Evolutionary conservation across 805 yeast species (phyloP).

Genomic region (Saccharomyces mikatae): DNA sequence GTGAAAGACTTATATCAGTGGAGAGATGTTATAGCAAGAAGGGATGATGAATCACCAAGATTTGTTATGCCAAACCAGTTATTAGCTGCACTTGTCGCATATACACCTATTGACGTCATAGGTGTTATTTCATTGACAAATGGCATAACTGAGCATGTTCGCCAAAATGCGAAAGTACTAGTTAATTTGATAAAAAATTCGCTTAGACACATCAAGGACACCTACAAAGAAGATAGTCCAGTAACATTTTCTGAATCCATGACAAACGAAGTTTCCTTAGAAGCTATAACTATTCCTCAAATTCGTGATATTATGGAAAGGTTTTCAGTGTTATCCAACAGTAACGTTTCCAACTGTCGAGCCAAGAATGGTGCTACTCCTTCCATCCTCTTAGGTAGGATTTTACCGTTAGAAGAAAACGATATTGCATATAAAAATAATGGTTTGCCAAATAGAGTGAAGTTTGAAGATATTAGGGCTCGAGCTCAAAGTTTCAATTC

Average conservation of each 20-base stretch:
- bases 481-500: conserved; percentile 11
- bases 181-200: conserved; percentile 48
- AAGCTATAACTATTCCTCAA: conserved; percentile 12
- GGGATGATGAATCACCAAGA: conserved; percentile 75
- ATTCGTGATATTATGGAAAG: conserved; percentile 2
- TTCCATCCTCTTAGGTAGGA: conserved; percentile 9
- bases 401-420: conserved; percentile 2
- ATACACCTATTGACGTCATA: conserved; percentile 50
- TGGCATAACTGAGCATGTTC: conserved; percentile 45
- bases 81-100: conserved; percentile 50
- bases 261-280: background rate
- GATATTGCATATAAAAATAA: conserved; percentile 4
- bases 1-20: conserved; percentile 61
- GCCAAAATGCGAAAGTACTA: conserved; percentile 49
- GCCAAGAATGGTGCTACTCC: background rate
- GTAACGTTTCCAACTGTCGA: background rate
- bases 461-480: conserved; percentile 7
- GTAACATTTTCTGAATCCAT: background rate
- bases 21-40: conserved; percentile 74
- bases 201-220: conserved; percentile 18
- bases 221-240: background rate
- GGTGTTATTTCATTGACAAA: conserved; percentile 44
- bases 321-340: background rate
- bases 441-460: conserved; percentile 5
- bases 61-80: conserved; percentile 78